A percentile compares a stretch with the other conserved stretches of the same genome.
phyloP scores from a whole-genome alignment of 2,329 filamentous ascomycete genomes.

The Rhynchosporium graminicola region DNA sequence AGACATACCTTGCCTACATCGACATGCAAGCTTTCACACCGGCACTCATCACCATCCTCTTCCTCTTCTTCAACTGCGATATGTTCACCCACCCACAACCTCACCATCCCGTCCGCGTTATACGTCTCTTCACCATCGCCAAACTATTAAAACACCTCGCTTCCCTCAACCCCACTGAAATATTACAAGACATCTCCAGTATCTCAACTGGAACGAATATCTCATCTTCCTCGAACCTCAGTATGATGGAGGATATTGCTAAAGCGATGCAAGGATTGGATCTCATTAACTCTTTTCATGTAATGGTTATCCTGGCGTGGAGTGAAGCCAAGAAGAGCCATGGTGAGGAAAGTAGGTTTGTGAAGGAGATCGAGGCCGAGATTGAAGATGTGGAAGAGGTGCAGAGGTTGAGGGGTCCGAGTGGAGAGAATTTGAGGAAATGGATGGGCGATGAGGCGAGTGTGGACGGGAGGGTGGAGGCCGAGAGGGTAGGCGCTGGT shows the following conservation, averaged over 20 bases:
- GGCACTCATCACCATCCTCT: conserved; percentile 49
- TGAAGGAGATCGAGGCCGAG: conserved; percentile 48
- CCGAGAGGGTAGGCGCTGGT: conserved; percentile 11
- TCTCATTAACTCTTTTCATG: conserved; percentile 55
- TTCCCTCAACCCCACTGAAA: conserved; percentile 39
- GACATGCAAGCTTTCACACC: conserved; percentile 48
- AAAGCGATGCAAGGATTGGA: conserved; percentile 48
- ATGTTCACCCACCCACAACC: conserved; percentile 53
- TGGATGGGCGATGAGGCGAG: conserved; percentile 24
- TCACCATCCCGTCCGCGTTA: conserved; percentile 53
- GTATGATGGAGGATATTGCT: not conserved
- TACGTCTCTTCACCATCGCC: conserved; percentile 52
- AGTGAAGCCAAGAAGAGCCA: conserved; percentile 47
- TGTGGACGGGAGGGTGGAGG: conserved; percentile 20
- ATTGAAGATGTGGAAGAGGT: conserved; percentile 52
- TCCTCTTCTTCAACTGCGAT: conserved; percentile 44
- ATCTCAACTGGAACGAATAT: not conserved
- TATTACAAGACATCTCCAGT: conserved; percentile 2
- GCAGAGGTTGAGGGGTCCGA: conserved; percentile 23
- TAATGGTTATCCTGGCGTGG: conserved; percentile 51
- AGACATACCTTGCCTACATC: conserved; percentile 46
- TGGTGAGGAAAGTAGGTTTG: conserved; percentile 49
- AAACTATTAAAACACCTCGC: conserved; percentile 55
- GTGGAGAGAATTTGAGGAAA: conserved; percentile 13
- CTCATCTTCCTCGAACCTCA: not conserved